Evolutionary conservation across 768 basidiomycete genomes (phyloP).

Genomic region (Hirschioporus abietinus): DNA sequence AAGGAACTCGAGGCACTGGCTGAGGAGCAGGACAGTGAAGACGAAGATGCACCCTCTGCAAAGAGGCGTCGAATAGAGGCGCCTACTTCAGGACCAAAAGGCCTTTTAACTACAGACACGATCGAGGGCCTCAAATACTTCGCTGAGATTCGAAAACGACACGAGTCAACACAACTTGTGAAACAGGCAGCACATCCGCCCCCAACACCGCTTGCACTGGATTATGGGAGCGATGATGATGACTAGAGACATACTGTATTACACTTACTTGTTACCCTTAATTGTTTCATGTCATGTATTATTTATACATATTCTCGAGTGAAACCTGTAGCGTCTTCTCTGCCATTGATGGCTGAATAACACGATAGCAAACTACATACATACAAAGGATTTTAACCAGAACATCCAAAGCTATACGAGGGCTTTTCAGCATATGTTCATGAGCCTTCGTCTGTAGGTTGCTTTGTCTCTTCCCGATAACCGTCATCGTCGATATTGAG

Average conservation of each 20-base stretch:
- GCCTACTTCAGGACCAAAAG: constrained; percentile 33
- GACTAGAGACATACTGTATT: constrained; percentile 19
- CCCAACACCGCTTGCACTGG: constrained; percentile 49
- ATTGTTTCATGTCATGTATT: not conserved
- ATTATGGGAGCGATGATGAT: constrained; percentile 77
- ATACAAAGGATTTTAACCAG: not conserved
- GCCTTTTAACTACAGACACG: constrained; percentile 78
- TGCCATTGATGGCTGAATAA: not conserved
- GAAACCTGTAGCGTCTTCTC: not conserved
- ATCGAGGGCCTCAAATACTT: constrained; percentile 89
- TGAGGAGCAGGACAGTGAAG: constrained; percentile 31
- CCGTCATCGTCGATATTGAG: constrained; percentile 33
- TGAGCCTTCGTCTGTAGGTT: constrained; percentile 1
- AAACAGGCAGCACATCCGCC: constrained; percentile 25
- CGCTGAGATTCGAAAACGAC: constrained; percentile 75
- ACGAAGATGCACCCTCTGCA: constrained; percentile 26
- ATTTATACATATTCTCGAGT: not conserved
- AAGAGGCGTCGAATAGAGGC: constrained; percentile 31
- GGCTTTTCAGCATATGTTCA: not conserved
- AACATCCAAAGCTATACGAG: not conserved
- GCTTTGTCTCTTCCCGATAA: constrained; percentile 4
- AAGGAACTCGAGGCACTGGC: constrained; percentile 23
- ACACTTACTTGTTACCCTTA: constrained; percentile 1
- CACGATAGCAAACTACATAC: not conserved
- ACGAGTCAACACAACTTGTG: constrained; percentile 33